Conservation (phyloP, 2,329 filamentous ascomycete genomes). For the Massarina eburnea region DNA sequence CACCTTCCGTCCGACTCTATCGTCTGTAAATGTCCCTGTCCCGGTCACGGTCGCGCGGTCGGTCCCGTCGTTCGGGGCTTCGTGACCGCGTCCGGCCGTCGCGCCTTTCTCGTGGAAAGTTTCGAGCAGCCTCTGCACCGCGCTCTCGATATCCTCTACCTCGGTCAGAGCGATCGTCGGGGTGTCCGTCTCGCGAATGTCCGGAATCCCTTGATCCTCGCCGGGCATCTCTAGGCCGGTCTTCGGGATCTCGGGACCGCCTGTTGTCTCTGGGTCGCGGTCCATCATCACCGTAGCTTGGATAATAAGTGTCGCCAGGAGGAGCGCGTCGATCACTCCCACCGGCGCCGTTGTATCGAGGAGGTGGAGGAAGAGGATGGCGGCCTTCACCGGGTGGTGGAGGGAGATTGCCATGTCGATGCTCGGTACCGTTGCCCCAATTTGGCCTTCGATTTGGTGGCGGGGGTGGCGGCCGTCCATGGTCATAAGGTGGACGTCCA, state of each 20-base stretch:
- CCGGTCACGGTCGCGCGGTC: conserved; percentile 26
- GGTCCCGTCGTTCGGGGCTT: conserved; percentile 38
- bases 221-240: conserved; percentile 28
- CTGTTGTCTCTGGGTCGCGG: conserved; percentile 18
- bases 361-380: conserved; percentile 37
- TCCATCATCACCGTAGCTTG: conserved; percentile 41
- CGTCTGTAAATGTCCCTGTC: conserved; percentile 33
- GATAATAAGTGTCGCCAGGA: conserved; percentile 49
- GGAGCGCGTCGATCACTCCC: conserved; percentile 19
- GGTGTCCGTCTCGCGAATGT: conserved; percentile 35
- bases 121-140: conserved; percentile 23
- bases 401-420: conserved; percentile 28
- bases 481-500: conserved; percentile 33
- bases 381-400: conserved; percentile 41
- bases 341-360: conserved; percentile 33
- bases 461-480: conserved; percentile 39
- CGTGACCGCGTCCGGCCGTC: conserved; percentile 36
- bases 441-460: conserved; percentile 34
- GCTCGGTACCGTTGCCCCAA: conserved; percentile 33
- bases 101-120: conserved; percentile 30
- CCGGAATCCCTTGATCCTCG: conserved; percentile 37
- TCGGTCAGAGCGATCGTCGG: conserved; percentile 31
- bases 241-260: conserved; percentile 40
- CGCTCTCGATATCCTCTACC: conserved; percentile 29
- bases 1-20: neutral